Percentiles rank a stretch among this genome's conserved stretches.
These are phyloP conservation scores for Cyberlindnera maritima DNA, from an alignment of 805 yeast genomes.

Conservation along the genomic window DNA sequence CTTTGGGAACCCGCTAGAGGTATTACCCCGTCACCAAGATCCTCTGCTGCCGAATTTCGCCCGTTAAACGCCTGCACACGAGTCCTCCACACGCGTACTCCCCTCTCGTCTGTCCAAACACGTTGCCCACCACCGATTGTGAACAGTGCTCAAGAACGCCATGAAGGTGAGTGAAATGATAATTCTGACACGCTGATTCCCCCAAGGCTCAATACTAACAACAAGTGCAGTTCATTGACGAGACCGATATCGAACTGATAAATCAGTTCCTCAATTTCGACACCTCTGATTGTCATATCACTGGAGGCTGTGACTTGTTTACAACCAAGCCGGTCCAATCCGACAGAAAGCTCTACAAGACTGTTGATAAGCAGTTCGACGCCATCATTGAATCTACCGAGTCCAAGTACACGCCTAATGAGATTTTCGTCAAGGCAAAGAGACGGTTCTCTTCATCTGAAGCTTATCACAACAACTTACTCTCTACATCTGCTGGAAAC, in stretches of 20 bases:
- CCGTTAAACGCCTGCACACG: too few species aligned
- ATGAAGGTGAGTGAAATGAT: constrained; percentile 7
- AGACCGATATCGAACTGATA: constrained; percentile 86
- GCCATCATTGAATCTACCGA: constrained; percentile 34
- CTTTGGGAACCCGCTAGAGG: not conserved
- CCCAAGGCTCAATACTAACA: constrained; percentile 3
- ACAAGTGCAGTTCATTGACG: constrained; percentile 75
- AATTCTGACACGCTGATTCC: too few species aligned
- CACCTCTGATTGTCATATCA: constrained; percentile 69
- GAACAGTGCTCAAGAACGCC: not conserved
- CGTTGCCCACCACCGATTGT: constrained; percentile 9
- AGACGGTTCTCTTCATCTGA: constrained; percentile 34
- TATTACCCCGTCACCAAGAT: too few species aligned
- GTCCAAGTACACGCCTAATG: constrained; percentile 20
- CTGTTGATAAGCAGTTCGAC: constrained; percentile 79
- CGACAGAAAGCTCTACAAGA: constrained; percentile 84
- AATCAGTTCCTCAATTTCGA: constrained; percentile 83
- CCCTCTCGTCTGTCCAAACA: not conserved
- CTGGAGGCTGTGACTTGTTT: constrained; percentile 90
- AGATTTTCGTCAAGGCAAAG: constrained; percentile 39
- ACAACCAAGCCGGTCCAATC: constrained; percentile 92
- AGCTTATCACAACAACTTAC: constrained; percentile 4
- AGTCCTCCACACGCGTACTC: not conserved
- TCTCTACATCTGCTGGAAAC: constrained; percentile 13
- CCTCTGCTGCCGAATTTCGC: too few species aligned